Evolutionary conservation across 164 flowering plant genomes (phyloP), one percentile per base, ranked within the genome.

Genomic region (Sedum album): DNA sequence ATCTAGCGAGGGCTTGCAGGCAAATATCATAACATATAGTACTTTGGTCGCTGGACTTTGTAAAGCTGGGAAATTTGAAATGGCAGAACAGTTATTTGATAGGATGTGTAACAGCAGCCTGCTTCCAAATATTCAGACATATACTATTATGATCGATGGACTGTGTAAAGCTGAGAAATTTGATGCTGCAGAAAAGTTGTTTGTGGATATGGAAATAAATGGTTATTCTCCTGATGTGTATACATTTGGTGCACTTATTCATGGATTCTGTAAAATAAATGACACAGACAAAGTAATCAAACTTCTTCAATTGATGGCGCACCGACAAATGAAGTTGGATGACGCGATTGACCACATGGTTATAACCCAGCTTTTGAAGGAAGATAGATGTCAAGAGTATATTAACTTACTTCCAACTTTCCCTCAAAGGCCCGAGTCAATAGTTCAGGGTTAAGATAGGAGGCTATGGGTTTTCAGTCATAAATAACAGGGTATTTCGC

Each of bases 31-130:
- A 15, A 84, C 89, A 26, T 84, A 80, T 69, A 7, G 74, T 18
- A 76, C 70, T 60, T 73, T 85, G 80, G 76, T 87, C 9, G 31
- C 79, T 68, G 84, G 85, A 9, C 70, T 77, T 23, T 85, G 86
- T 66, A 80, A 73, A 67, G 64, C 46, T 5, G 77, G 81, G 31
- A 64, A 66, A 53, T 41, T 87, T 57, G 78, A 79, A 11, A 68
- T 17, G 53, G 53, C 53, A 35, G 38, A 35, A 35, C 3, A 35
- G 38, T n/a, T n/a, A n/a, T n/a, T n/a, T n/a, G n/a, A n/a, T n/a
- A n/a, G n/a, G n/a, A n/a, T n/a, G n/a, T n/a, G n/a, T n/a, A n/a
- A n/a, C n/a, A n/a, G n/a, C n/a, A n/a, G n/a, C n/a, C n/a, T n/a
- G n/a, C n/a, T n/a, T n/a, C n/a, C n/a, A n/a, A n/a, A n/a, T n/a